Base-by-base conservation (phyloP, 768 basidiomycete species). In the Leccinellum albellum region DNA sequence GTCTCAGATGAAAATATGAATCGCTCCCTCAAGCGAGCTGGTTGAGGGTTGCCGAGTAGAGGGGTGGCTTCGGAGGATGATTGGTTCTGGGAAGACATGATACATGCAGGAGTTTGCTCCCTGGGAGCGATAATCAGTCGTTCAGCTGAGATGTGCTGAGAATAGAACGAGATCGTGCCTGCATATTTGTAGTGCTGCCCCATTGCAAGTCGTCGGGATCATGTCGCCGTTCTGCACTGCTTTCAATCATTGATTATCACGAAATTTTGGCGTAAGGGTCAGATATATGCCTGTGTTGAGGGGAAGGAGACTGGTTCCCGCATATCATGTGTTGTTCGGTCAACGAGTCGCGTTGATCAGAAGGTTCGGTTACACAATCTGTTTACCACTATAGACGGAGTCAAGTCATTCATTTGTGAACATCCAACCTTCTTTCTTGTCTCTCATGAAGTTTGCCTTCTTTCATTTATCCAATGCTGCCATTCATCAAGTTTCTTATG, bases 401-500 rank as follows among this genome's bases (percentile, higher is more conserved):
- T 20, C 9, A 7, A 17, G n/a, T 42, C 6, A 42, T 42, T 42
- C 20, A 42, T 46, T 46, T 46, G 23, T 6, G 29, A 29, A 29
- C 29, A 29, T 10, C 9, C 17, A 40, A 69, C 76, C 76, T 77
- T 84, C 82, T 46, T 3, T 28, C 29, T 9, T 17, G 4, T 2
- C 26, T 23, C 6, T 51, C 50, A 67, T 69, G 67, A 60, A 31
- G 35, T 37, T 53, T 58, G 56, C 65, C n/a, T 64, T 70, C 60
- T 29, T 70, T 2, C 61, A 62, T n/a, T 51, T 66, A 5, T 53
- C 67, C 12, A 67, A 58, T n/a, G 45, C 65, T 26, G 64, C 69
- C 9, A 56, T 71, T 10, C 71, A 70, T 6, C 74, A 77, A 42
- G 35, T 81, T 0, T 61, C 76, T 33, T 77, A 70, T 44, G 88